phyloP scores from a whole-genome alignment of 495 filamentous ascomycete species.

The Aspergillus mulundensis region DNA sequence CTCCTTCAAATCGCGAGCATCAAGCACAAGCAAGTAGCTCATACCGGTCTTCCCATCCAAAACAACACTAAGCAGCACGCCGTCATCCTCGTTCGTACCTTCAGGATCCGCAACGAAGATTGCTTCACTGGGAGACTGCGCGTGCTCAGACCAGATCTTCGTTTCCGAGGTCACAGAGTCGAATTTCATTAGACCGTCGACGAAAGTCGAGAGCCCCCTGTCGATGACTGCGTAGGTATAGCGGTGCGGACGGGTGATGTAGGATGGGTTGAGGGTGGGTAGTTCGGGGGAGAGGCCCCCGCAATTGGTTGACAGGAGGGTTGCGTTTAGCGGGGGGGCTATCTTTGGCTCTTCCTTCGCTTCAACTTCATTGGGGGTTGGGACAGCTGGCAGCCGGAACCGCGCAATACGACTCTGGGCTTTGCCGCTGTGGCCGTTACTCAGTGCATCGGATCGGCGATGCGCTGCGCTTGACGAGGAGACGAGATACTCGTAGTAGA shows the following conservation, averaged over 20 bases:
- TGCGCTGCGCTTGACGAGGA: constrained; percentile 28
- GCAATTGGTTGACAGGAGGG: constrained; percentile 31
- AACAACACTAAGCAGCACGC: constrained; percentile 67
- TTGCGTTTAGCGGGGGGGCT: constrained; percentile 15
- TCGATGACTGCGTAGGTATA: constrained; percentile 61
- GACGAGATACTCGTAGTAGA: constrained; percentile 57
- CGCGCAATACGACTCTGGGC: constrained; percentile 39
- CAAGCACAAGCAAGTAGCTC: constrained; percentile 66
- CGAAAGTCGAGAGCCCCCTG: constrained; percentile 55
- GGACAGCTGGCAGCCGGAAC: constrained; percentile 45
- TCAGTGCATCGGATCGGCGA: background rate
- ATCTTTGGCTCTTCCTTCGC: background rate
- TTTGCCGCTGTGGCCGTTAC: constrained; percentile 23
- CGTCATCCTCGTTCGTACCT: constrained; percentile 54
- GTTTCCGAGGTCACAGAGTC: constrained; percentile 52
- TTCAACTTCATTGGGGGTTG: background rate
- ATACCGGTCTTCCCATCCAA: constrained; percentile 58
- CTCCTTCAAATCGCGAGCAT: constrained; percentile 63
- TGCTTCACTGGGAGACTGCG: constrained; percentile 68
- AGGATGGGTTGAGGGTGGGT: constrained; percentile 62
- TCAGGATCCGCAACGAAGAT: constrained; percentile 60
- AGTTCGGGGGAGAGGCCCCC: constrained; percentile 50
- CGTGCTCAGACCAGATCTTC: constrained; percentile 52
- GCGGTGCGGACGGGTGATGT: constrained; percentile 50
- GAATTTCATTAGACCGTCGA: constrained; percentile 66